Base-by-base conservation (phyloP, 2,329 filamentous ascomycete genomes). In the Colletotrichum abscissum region DNA sequence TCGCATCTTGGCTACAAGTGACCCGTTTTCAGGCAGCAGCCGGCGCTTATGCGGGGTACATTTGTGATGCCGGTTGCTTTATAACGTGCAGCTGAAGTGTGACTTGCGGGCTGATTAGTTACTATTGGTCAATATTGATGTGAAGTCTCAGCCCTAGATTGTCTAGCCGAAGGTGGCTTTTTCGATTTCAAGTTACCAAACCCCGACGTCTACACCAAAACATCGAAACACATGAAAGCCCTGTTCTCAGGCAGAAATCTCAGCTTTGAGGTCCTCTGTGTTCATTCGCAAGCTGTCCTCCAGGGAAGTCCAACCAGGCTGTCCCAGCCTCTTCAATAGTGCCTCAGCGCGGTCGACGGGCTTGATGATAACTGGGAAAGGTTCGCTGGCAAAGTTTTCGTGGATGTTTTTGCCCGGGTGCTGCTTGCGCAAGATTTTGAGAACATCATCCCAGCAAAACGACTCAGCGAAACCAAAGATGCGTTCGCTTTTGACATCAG, bases 391-490 rank as follows among this genome's bases (percentile, higher is more conserved):
- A 26, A 80, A 81, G 35, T 81, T 70, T 1, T 78, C 78, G 0
- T 75, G 74, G 8, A 81, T 78, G 0, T 30, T 74, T n/a, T 67
- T 74, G 0, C 60, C 42, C 0, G 80, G 78, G 0, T 77, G 70
- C 3, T 70, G 54, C 28, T 78, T 78, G 0, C 78, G 74, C 0
- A 83, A 52, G 0, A 80, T 77, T 0, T 69, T 78, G 4, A 84
- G 38, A 0, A 89, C 75, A 2, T 83, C 76, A 24, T 88, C 86
- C 79, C 84, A 88, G 58, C 81, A 88, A 69, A 83, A 87, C 0
- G 83, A 83, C 1, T 82, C 80, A 0, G 86, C 88, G 65, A 87
- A 89, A 1, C 81, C 89, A 76, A 91, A 89, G 9, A 92, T 78
- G 1, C 90, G 85, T 76, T 91, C 85, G 0, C 83, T 82, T 2